Evolutionary conservation across 805 yeast genomes (phyloP), one percentile per base, ranked within the genome.

Genomic region (Wickerhamomyces ciferrii): DNA sequence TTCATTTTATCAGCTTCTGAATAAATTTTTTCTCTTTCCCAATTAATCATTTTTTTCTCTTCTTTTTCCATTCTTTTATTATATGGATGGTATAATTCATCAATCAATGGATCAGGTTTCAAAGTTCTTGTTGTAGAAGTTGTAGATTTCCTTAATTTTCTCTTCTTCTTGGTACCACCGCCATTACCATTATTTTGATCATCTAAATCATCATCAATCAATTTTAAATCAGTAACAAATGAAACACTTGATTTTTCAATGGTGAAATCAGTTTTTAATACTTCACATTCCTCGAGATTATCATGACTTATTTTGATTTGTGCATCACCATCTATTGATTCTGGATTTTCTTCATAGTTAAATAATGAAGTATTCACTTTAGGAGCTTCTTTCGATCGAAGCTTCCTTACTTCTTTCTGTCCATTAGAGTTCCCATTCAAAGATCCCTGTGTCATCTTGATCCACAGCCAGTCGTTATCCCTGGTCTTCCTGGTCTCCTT

Each of bases 1-100:
- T 45, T 51, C 51, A 71, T 57, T 41, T 69, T 74, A 49, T 82
- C 86, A 31, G 77, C 75, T 52, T 85, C 91, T 5, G 68, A 58
- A 38, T 71, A 58, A 34, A 81, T 68, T 48, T 74, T 70, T 41
- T 70, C 74, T n/a, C 78, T 66, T 53, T 86, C 94, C 5, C 74
- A 65, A 43, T 60, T 60, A 27, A 52, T 32, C 75, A 83, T 79
- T 37, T 75, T 70, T 54, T 76, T 75, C 61, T 85, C 94, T 43
- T 81, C 84, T 44, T 78, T 77, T 53, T 76, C 84, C 79, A 83
- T 77, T 21, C 78, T 67, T 37, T 72, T 68, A 62, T 84, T 88
- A 54, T 75, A 76, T 11, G 66, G 49, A 27, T 60, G 55, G 56
- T 67, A 81, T 14, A 68, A 17, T 0, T 56, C 54, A 51, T 78